These are phyloP conservation scores for Penicillium griseofulvum DNA, from an alignment of 2,329 filamentous ascomycete species.

Conservation along the genomic window DNA sequence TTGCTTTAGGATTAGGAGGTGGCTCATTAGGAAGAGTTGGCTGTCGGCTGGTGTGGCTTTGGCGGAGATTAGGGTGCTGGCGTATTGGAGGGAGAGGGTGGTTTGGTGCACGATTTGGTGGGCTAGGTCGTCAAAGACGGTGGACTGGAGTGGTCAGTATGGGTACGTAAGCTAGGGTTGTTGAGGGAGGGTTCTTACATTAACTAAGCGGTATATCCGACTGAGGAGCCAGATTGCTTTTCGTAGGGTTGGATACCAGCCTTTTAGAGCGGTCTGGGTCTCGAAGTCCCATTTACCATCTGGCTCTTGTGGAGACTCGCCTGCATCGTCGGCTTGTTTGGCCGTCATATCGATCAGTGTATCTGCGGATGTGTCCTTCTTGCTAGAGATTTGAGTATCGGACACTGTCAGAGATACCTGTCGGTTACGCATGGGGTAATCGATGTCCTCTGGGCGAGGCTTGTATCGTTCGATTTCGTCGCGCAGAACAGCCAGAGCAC, in stretches of 20 bases:
- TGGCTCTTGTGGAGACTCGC: conserved; percentile 42
- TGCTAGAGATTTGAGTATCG: conserved; percentile 53
- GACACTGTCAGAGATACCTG: conserved; percentile 42
- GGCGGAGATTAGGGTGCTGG: conserved; percentile 67
- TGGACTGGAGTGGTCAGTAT: conserved; percentile 48
- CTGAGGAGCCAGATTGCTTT: conserved; percentile 68
- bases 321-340: conserved; percentile 51
- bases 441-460: conserved; percentile 62
- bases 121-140: conserved; percentile 68
- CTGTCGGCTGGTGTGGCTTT: conserved; percentile 65
- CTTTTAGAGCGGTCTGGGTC: conserved; percentile 55
- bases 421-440: conserved; percentile 58
- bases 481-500: conserved; percentile 61
- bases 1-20: conserved; percentile 91
- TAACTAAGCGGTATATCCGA: conserved; percentile 67
- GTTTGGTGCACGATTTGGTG: conserved; percentile 88
- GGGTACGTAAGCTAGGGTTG: not conserved
- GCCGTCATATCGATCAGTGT: conserved; percentile 44
- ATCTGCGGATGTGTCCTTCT: conserved; percentile 46
- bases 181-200: conserved; percentile 44
- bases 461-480: conserved; percentile 67
- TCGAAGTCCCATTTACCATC: conserved; percentile 55
- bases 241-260: conserved; percentile 65
- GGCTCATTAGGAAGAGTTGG: conserved; percentile 90
- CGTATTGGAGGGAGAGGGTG: conserved; percentile 75